Evolutionary conservation across 805 yeast species (phyloP).

Genomic region (Candida khao-thaluensis): DNA sequence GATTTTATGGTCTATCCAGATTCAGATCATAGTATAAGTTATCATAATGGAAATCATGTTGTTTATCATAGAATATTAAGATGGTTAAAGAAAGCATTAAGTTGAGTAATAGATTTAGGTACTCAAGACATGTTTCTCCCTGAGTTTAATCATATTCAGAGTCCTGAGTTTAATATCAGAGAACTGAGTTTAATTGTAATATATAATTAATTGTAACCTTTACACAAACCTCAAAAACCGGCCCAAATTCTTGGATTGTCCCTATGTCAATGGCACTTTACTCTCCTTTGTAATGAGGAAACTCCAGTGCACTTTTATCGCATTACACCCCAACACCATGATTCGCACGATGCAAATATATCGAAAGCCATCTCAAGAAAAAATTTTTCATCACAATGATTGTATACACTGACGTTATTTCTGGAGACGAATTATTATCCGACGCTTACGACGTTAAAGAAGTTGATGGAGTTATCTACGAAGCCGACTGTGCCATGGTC

Average conservation of each 20-base stretch:
- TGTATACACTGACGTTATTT: constrained; percentile 68
- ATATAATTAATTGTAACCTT: no score
- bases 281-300: no score
- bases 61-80: constrained; percentile 66
- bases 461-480: constrained; percentile 91
- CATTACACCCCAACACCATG: no score
- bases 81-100: constrained; percentile 68
- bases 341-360: neutral
- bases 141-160: no score
- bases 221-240: no score
- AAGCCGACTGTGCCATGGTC: constrained; percentile 95
- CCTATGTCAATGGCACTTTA: no score
- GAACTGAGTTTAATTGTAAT: no score
- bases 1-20: constrained; percentile 92
- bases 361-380: neutral
- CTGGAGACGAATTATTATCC: constrained; percentile 94
- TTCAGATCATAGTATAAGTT: constrained; percentile 78
- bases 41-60: constrained; percentile 74
- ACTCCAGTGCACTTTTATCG: no score
- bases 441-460: constrained; percentile 90
- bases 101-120: no score
- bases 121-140: no score
- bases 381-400: constrained; percentile 29
- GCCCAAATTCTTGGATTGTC: no score
- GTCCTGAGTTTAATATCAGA: no score